Evolutionary conservation across 345 rosid species (phyloP).

Genomic region (Citrus inodora): DNA sequence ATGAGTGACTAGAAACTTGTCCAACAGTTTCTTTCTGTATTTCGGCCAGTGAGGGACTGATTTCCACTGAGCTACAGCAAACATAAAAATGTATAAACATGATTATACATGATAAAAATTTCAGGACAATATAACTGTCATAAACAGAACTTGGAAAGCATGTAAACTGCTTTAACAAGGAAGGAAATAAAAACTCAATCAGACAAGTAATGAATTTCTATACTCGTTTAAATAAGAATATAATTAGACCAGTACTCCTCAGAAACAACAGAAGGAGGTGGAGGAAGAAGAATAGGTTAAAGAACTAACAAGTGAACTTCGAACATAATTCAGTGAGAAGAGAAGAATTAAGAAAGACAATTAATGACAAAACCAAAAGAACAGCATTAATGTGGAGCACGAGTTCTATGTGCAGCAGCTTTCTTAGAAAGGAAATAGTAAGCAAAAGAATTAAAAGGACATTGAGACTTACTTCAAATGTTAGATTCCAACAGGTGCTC

Average conservation of each 20-base stretch:
- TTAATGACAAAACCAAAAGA: background rate
- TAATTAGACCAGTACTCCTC: background rate
- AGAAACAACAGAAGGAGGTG: background rate
- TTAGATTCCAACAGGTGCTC: background rate
- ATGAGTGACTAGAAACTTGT: slow-evolving; percentile 70
- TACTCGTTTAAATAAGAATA: background rate
- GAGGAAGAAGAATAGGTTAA: background rate
- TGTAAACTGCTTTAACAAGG: background rate
- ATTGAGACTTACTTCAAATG: background rate
- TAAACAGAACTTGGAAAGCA: background rate
- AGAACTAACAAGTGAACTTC: background rate
- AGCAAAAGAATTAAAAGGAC: background rate
- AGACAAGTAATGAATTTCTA: background rate
- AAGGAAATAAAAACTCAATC: background rate
- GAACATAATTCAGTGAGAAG: background rate
- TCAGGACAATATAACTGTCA: background rate
- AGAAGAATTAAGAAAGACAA: background rate
- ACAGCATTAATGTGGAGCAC: background rate
- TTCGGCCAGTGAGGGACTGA: slow-evolving; percentile 84
- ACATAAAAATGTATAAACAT: slow-evolving; percentile 12
- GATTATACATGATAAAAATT: background rate
- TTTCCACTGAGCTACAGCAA: slow-evolving; percentile 83
- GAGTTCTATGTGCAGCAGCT: background rate
- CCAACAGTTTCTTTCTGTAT: slow-evolving; percentile 87
- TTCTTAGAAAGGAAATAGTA: background rate